phyloP scores from a whole-genome alignment of 192 early-diverging fungal species.

The Fimicolochytrium jonesii region DNA sequence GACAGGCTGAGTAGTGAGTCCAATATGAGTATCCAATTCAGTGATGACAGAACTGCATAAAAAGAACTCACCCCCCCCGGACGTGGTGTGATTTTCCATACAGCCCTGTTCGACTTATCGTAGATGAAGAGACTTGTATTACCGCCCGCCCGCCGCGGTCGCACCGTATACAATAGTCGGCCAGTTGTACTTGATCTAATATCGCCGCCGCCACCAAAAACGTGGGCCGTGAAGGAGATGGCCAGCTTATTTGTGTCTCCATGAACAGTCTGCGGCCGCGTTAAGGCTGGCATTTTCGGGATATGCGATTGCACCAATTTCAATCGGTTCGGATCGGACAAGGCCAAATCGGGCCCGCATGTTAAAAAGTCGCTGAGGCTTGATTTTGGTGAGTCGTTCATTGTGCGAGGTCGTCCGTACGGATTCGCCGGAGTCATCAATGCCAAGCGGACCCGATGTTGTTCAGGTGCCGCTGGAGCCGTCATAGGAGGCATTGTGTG shows the following conservation, averaged over 20 bases:
- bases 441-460: background rate
- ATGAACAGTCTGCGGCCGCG: too few species aligned
- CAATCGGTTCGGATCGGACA: too few species aligned
- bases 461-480: background rate
- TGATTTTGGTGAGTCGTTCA: background rate
- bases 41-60: background rate
- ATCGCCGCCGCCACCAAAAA: conserved; percentile 11
- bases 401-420: background rate
- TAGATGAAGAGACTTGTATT: conserved; percentile 3
- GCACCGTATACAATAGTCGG: background rate
- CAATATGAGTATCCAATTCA: background rate
- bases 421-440: background rate
- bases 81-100: conserved; percentile 17
- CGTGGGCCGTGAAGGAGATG: background rate
- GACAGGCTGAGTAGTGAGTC: background rate
- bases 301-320: too few species aligned
- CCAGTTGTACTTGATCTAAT: conserved; percentile 4
- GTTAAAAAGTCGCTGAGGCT: background rate
- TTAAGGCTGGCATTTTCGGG: background rate
- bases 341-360: too few species aligned
- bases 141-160: background rate
- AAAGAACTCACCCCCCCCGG: conserved; percentile 2
- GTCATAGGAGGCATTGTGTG: conserved; percentile 13
- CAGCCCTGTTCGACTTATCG: background rate
- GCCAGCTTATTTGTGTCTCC: background rate